These are phyloP conservation scores for Metarhizium humberi DNA, from an alignment of 2,329 filamentous ascomycete genomes.

Conservation along the genomic window DNA sequence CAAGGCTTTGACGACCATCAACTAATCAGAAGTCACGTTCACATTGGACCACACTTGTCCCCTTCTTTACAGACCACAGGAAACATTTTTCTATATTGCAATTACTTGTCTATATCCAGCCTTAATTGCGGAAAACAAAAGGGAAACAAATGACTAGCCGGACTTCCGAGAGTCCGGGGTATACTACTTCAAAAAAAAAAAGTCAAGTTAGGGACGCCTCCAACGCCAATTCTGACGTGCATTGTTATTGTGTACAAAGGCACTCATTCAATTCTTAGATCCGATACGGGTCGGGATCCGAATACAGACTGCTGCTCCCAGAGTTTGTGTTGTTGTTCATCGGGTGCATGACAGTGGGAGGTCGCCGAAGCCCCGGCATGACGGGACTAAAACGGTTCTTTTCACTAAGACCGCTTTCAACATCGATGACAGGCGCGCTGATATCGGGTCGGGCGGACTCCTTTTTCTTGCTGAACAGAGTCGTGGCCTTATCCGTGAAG, in stretches of 20 bases:
- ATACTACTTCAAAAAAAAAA: slow-evolving; percentile 1
- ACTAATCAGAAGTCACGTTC: not conserved
- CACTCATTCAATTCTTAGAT: slow-evolving; percentile 25
- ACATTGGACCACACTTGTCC: not conserved
- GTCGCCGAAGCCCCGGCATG: slow-evolving; percentile 43
- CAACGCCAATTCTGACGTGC: not conserved
- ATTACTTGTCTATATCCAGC: not conserved
- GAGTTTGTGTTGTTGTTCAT: slow-evolving; percentile 23
- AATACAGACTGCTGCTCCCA: slow-evolving; percentile 35
- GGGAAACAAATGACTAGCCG: not conserved
- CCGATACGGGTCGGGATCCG: slow-evolving; percentile 38
- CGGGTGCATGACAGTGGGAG: slow-evolving; percentile 50
- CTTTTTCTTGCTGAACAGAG: slow-evolving; percentile 5
- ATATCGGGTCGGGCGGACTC: slow-evolving; percentile 20
- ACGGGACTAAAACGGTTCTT: slow-evolving; percentile 42
- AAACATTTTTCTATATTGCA: not conserved
- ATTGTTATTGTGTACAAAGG: not conserved
- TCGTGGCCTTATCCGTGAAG: not conserved
- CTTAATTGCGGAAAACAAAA: not conserved
- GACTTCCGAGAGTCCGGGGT: not conserved
- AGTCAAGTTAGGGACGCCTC: not conserved
- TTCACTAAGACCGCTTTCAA: slow-evolving; percentile 23
- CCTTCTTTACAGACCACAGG: not conserved
- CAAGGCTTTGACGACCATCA: too few relatives aligned
- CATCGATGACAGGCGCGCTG: slow-evolving; percentile 23